These are phyloP conservation scores for Marsdenia floribunda DNA, from an alignment of 257 asterid species.

Conservation along the genomic window DNA sequence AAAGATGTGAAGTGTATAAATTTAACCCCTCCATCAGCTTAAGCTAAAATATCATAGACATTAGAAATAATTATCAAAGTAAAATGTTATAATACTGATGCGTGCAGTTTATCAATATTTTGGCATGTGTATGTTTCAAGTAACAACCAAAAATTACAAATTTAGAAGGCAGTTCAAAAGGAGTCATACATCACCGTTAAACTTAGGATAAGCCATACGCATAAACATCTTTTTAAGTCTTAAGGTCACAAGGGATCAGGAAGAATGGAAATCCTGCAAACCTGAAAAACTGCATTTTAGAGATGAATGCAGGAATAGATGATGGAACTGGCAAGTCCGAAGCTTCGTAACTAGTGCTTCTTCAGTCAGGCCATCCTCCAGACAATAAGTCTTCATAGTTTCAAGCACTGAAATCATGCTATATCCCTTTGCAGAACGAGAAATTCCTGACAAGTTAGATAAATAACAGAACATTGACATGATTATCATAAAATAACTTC, in stretches of 20 bases:
- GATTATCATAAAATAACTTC: neutral
- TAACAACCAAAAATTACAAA: neutral
- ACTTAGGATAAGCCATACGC: neutral
- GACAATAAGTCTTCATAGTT: conserved; percentile 91
- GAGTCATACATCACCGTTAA: neutral
- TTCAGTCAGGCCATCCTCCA: conserved; percentile 90
- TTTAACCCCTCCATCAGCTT: too few species aligned
- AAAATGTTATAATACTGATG: neutral
- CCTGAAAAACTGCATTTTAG: conserved; percentile 83
- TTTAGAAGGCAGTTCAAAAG: neutral
- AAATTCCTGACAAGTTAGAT: conserved; percentile 57
- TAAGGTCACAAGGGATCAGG: conserved; percentile 2
- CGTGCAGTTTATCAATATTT: neutral
- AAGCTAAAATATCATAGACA: neutral
- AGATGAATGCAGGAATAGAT: conserved; percentile 77
- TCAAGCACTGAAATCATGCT: conserved; percentile 74
- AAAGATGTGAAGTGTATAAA: too few species aligned
- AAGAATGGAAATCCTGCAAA: conserved; percentile 21
- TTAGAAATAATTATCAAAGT: too few species aligned
- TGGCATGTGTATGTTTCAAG: neutral
- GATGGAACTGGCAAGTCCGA: conserved; percentile 83
- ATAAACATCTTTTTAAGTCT: too few species aligned
- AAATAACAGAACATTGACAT: neutral
- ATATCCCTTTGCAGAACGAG: conserved; percentile 93
- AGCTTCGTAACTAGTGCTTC: conserved; percentile 92